Conservation (phyloP, 371 early-diverging fungal genomes). For the Dichotomocladium elegans region DNA sequence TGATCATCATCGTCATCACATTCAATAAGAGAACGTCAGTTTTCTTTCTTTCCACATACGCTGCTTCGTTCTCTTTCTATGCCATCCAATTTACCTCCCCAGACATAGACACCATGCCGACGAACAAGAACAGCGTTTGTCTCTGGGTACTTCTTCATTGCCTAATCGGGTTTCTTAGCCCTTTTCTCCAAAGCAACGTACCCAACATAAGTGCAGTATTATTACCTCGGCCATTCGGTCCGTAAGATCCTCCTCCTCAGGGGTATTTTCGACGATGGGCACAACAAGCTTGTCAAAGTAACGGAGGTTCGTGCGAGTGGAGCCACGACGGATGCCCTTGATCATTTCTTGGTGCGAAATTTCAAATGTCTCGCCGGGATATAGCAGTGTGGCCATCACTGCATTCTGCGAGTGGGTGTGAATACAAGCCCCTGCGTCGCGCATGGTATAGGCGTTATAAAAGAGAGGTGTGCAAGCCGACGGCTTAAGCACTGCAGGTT, state of each 20-base stretch:
- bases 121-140: constrained; percentile 94
- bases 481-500: constrained; percentile 70
- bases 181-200: no score
- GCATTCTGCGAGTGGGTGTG: constrained; percentile 96
- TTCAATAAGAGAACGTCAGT: background rate
- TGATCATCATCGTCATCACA: no score
- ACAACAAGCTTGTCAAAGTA: constrained; percentile 88
- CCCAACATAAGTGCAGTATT: no score
- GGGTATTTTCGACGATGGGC: constrained; percentile 96
- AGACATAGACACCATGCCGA: constrained; percentile 88
- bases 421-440: constrained; percentile 93
- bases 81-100: no score
- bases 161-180: no score
- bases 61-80: constrained; percentile 1
- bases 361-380: constrained; percentile 62
- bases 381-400: constrained; percentile 88
- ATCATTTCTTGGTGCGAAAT: constrained; percentile 98
- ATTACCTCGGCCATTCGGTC: constrained; percentile 83
- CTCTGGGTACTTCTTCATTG: constrained; percentile 88
- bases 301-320: constrained; percentile 51
- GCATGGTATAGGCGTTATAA: constrained; percentile 86
- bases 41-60: background rate
- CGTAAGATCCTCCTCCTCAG: constrained; percentile 90
- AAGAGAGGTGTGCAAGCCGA: constrained; percentile 95
- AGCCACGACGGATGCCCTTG: constrained; percentile 91